phyloP scores from a whole-genome alignment of 352 stramenopile genomes.

The Elongisporangium anandrum region DNA sequence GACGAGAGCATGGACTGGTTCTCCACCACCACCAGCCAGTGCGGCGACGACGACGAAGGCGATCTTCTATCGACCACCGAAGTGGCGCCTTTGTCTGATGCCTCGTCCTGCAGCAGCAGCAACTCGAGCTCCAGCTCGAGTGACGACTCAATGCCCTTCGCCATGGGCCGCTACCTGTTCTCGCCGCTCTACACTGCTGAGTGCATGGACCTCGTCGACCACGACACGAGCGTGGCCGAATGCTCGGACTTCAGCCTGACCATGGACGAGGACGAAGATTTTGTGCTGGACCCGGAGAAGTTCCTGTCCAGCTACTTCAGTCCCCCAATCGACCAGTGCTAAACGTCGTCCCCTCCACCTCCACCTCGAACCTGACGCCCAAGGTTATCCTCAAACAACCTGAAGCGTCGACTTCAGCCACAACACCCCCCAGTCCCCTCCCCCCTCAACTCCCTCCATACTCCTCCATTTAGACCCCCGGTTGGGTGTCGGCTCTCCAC shows the following conservation, averaged over 20 bases:
- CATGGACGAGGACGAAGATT: slow-evolving; percentile 66
- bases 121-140: slow-evolving; percentile 2
- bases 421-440: not conserved
- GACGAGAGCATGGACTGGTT: slow-evolving; percentile 83
- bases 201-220: slow-evolving; percentile 15
- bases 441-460: not conserved
- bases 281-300: slow-evolving; percentile 83
- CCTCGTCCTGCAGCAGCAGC: slow-evolving; percentile 6
- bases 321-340: slow-evolving; percentile 23
- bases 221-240: slow-evolving; percentile 13
- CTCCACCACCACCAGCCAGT: slow-evolving; percentile 25
- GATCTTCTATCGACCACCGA: slow-evolving; percentile 12
- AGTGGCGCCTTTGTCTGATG: slow-evolving; percentile 3
- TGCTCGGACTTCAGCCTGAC: slow-evolving; percentile 28
- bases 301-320: slow-evolving; percentile 85
- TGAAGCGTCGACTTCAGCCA: not conserved
- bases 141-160: slow-evolving; percentile 10
- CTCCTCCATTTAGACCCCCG: not conserved
- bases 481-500: not conserved
- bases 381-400: not conserved
- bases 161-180: slow-evolving; percentile 21
- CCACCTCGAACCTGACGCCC: not conserved
- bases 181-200: slow-evolving; percentile 21
- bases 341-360: not conserved
- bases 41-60: slow-evolving; percentile 19